Evolutionary conservation across 1,284 basidiomycete genomes (phyloP).

Genomic region (Ustilago nuda): DNA sequence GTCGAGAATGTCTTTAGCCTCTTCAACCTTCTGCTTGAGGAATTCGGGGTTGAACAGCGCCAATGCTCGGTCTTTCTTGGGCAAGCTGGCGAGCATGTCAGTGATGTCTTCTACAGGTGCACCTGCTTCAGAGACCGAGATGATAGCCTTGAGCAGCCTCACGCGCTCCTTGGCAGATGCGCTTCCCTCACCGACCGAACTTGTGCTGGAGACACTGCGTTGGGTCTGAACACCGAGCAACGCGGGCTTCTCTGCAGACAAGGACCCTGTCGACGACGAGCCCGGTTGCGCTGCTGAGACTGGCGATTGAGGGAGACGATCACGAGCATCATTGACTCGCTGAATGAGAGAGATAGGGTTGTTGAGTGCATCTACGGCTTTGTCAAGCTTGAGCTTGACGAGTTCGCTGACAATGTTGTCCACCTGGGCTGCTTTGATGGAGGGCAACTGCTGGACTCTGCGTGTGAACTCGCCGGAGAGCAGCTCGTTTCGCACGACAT

Average conservation of each 20-base stretch:
- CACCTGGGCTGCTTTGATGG: slow-evolving; percentile 69
- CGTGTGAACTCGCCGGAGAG: slow-evolving; percentile 82
- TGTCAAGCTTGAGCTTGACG: slow-evolving; percentile 77
- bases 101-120: slow-evolving; percentile 70
- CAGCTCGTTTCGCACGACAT: slow-evolving; percentile 84
- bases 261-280: neutral
- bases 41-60: slow-evolving; percentile 88
- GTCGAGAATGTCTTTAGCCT: slow-evolving; percentile 78
- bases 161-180: slow-evolving; percentile 72
- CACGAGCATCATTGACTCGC: slow-evolving; percentile 72
- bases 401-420: slow-evolving; percentile 78
- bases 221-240: slow-evolving; percentile 29
- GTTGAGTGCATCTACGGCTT: slow-evolving; percentile 80
- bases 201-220: slow-evolving; percentile 48
- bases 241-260: slow-evolving; percentile 14
- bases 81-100: slow-evolving; percentile 82
- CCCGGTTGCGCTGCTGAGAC: neutral
- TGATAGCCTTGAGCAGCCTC: slow-evolving; percentile 76
- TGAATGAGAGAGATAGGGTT: slow-evolving; percentile 76
- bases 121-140: slow-evolving; percentile 30
- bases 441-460: slow-evolving; percentile 74
- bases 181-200: slow-evolving; percentile 36
- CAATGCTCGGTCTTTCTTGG: slow-evolving; percentile 87
- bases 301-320: slow-evolving; percentile 29
- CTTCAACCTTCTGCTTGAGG: slow-evolving; percentile 80